phyloP scores from a whole-genome alignment of 345 rosid genomes.

The Citrus cavaleriei region DNA sequence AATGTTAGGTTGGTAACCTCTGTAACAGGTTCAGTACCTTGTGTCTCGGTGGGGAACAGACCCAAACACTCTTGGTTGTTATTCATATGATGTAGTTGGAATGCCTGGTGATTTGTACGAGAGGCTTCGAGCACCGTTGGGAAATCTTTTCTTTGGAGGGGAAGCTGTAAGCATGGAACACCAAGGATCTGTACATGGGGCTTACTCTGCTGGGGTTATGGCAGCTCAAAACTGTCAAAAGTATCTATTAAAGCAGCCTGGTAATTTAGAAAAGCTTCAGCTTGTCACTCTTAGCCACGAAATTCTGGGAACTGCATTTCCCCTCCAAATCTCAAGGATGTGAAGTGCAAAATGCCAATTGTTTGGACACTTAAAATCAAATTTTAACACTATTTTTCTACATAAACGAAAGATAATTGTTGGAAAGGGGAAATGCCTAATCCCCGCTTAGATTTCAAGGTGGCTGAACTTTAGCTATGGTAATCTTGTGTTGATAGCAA shows the following conservation, averaged over 20 bases:
- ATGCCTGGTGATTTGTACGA: constrained; percentile 62
- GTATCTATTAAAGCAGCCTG: constrained; percentile 42
- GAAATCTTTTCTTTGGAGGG: constrained; percentile 80
- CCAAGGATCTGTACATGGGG: constrained; percentile 90
- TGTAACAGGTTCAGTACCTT: constrained; percentile 58
- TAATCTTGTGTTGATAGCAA: too few species aligned
- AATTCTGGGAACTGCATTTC: constrained; percentile 48
- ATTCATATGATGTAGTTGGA: constrained; percentile 75
- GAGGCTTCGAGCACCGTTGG: constrained; percentile 61
- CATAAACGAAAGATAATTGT: neutral
- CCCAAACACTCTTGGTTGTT: constrained; percentile 75
- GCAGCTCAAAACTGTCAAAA: constrained; percentile 70
- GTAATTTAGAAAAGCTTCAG: constrained; percentile 44
- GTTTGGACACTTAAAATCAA: neutral
- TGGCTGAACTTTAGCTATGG: too few species aligned
- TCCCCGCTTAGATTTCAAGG: neutral
- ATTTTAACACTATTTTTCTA: neutral
- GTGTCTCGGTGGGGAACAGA: constrained; percentile 83
- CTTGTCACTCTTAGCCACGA: constrained; percentile 38
- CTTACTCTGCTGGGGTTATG: constrained; percentile 65
- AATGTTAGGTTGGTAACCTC: neutral
- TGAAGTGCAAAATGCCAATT: constrained; percentile 25
- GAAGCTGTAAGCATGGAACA: constrained; percentile 82
- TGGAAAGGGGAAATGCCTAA: neutral
- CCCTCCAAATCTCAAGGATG: constrained; percentile 85